These are phyloP conservation scores for Suhomyces sp. DNA, from an alignment of 805 yeast genomes.

Conservation along the genomic window DNA sequence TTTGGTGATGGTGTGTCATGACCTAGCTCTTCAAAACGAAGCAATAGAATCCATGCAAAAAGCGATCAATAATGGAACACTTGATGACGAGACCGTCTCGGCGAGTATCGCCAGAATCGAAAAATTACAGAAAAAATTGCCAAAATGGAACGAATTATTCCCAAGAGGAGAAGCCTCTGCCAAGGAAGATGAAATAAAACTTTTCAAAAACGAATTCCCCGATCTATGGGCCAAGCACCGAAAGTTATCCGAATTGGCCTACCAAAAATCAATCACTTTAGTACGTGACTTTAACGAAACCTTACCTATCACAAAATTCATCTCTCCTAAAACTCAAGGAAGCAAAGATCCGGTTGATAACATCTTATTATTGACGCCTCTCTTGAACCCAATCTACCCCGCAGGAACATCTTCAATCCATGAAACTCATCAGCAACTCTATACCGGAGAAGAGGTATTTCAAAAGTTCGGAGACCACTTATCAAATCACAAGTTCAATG, in stretches of 20 bases:
- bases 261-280: conserved; percentile 51
- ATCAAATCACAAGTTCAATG: conserved; percentile 32
- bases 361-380: conserved; percentile 37
- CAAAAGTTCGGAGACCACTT: conserved; percentile 50
- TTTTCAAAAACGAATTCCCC: conserved; percentile 29
- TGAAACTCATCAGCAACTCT: conserved; percentile 14
- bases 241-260: conserved; percentile 44
- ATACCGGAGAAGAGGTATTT: conserved; percentile 52
- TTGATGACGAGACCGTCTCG: conserved; percentile 43
- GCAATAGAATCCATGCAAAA: conserved; percentile 46
- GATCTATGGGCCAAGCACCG: conserved; percentile 44
- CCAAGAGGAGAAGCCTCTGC: conserved; percentile 31
- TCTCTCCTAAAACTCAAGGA: conserved; percentile 21
- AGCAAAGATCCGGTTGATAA: conserved; percentile 23
- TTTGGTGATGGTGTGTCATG: conserved; percentile 61
- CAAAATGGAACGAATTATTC: conserved; percentile 45
- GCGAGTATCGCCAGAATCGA: conserved; percentile 45
- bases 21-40: conserved; percentile 52
- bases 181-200: conserved; percentile 17
- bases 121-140: conserved; percentile 39
- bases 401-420: conserved; percentile 8
- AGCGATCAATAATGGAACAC: conserved; percentile 39
- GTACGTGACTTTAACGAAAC: conserved; percentile 53
- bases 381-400: conserved; percentile 35
- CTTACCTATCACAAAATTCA: conserved; percentile 47